Conservation (phyloP, 1,284 basidiomycete species). For the Pascua guehoae region DNA sequence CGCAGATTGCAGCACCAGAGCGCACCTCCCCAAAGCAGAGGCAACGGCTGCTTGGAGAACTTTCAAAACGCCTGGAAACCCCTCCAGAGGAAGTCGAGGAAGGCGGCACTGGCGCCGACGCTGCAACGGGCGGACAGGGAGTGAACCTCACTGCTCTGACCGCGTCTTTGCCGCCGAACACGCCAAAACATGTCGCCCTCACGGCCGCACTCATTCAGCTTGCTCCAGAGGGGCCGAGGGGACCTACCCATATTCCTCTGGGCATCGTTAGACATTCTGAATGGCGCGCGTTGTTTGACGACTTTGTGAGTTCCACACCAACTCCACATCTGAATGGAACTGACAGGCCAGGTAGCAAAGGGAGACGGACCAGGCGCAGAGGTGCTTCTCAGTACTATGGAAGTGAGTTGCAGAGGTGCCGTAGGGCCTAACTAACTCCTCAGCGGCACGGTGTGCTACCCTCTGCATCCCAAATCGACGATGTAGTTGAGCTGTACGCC, state of each 20-base stretch:
- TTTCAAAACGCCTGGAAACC: constrained; percentile 4
- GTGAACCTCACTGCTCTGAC: constrained; percentile 2
- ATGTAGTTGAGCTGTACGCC: constrained; percentile 24
- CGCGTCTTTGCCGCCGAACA: constrained; percentile 1
- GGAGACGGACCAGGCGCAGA: constrained; percentile 16
- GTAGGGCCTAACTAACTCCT: too few relatives aligned
- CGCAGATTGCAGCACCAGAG: constrained; percentile 11
- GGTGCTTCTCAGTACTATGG: constrained; percentile 18
- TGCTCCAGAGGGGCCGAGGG: background rate
- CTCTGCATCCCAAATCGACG: constrained; percentile 8
- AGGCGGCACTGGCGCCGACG: background rate
- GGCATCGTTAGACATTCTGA: constrained; percentile 35
- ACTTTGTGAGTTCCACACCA: constrained; percentile 23
- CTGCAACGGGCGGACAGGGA: constrained; percentile 4
- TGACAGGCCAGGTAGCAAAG: constrained; percentile 5
- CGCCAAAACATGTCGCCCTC: constrained; percentile 19
- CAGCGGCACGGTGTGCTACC: constrained; percentile 16
- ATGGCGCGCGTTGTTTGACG: constrained; percentile 38
- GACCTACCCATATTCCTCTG: constrained; percentile 23
- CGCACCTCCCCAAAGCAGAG: constrained; percentile 3
- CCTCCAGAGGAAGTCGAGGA: background rate
- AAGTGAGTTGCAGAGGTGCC: constrained; percentile 1
- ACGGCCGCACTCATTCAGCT: constrained; percentile 7
- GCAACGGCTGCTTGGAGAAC: constrained; percentile 3
- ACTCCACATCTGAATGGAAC: background rate